Conservation (phyloP, 768 basidiomycete species). For the Lactifluus subvellereus region DNA sequence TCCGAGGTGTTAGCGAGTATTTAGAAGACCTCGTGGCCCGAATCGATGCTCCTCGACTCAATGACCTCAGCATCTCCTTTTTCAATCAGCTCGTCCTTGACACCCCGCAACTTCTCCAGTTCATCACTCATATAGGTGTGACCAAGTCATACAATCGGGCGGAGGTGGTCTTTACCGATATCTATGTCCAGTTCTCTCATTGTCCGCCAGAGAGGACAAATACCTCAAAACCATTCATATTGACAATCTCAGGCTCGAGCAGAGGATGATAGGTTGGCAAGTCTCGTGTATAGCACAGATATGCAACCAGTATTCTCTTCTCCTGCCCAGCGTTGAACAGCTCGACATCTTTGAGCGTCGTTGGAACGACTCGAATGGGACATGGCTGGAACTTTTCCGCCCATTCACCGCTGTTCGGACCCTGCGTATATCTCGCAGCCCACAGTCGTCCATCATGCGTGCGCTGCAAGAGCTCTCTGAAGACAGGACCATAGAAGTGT, state of each 20-base stretch:
- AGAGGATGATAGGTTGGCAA: not conserved
- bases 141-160: not conserved
- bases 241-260: not conserved
- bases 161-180: not conserved
- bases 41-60: not conserved
- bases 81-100: not conserved
- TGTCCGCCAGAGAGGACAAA: not conserved
- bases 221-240: not conserved
- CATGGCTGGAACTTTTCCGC: not conserved
- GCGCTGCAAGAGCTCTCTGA: too few species aligned
- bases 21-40: conserved; percentile 1
- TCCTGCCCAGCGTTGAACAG: not conserved
- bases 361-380: not conserved
- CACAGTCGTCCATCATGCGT: too few species aligned
- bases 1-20: conserved; percentile 3
- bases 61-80: not conserved
- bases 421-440: not conserved
- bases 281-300: not conserved
- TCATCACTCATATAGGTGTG: not conserved
- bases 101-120: not conserved
- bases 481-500: too few species aligned
- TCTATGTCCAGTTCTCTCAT: not conserved
- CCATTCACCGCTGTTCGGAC: not conserved
- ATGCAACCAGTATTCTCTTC: not conserved
- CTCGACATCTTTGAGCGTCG: not conserved